These are phyloP conservation scores for Thraustotheca clavata DNA, from an alignment of 352 stramenopile species.

Conservation along the genomic window DNA sequence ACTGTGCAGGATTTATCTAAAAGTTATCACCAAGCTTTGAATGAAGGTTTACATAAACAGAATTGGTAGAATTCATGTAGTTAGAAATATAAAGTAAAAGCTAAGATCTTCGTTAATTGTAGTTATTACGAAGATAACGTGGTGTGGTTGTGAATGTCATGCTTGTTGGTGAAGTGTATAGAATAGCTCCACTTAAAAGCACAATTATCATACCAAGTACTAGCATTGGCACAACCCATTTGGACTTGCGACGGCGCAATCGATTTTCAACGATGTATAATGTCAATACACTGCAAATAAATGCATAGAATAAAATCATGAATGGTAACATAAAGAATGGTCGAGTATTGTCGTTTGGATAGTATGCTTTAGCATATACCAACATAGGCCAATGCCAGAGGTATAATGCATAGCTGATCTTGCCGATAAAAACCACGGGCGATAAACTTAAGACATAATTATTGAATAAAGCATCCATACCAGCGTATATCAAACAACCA, in stretches of 20 bases:
- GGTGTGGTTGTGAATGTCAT: no score
- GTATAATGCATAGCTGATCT: slow-evolving; percentile 21
- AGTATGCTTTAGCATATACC: slow-evolving; percentile 13
- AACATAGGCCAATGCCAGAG: slow-evolving; percentile 15
- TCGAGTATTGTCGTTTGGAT: slow-evolving; percentile 12
- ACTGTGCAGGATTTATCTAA: no score
- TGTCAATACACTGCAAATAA: not conserved
- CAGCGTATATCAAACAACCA: slow-evolving; percentile 5
- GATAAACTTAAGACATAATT: not conserved
- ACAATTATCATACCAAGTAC: not conserved
- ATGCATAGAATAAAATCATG: not conserved
- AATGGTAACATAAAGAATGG: slow-evolving; percentile 4
- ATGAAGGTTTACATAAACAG: no score
- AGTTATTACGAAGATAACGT: no score
- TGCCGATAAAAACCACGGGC: slow-evolving; percentile 11
- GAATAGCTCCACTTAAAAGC: no score
- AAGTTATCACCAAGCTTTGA: no score
- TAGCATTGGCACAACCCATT: not conserved
- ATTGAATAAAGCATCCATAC: not conserved
- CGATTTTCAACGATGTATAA: not conserved
- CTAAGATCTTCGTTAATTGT: no score
- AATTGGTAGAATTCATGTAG: no score
- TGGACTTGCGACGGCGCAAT: slow-evolving; percentile 9
- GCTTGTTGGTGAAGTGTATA: no score
- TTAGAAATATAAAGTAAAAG: no score